phyloP scores from a whole-genome alignment of 169 alveolate species.

The Eimeria acervulina region DNA sequence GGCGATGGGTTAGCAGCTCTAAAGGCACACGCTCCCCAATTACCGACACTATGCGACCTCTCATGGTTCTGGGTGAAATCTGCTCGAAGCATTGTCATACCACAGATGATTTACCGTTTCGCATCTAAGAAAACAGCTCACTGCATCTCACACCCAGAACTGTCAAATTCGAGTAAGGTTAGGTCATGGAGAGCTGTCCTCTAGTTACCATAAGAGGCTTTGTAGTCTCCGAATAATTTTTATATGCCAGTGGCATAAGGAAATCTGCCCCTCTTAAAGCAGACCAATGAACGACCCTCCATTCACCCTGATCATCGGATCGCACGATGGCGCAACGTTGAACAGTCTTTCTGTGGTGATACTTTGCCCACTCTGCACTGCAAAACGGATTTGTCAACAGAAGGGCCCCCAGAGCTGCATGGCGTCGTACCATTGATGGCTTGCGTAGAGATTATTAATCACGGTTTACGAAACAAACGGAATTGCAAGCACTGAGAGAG shows the following conservation, averaged over 20 bases:
- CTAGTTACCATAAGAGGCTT: conserved; percentile 6
- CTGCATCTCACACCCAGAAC: background rate
- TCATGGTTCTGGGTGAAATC: conserved; percentile 46
- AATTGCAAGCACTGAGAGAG: background rate
- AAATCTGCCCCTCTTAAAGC: conserved; percentile 68
- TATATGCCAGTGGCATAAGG: conserved; percentile 38
- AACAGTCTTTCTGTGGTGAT: background rate
- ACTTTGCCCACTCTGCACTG: background rate
- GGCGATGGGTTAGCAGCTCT: conserved; percentile 51
- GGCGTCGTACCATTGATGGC: background rate
- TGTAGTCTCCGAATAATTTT: conserved; percentile 38
- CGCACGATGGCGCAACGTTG: background rate
- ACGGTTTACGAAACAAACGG: background rate
- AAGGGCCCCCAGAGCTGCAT: background rate
- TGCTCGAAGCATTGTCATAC: background rate
- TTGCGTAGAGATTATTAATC: background rate
- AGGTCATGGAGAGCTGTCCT: background rate
- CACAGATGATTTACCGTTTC: background rate
- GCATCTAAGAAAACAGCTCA: background rate
- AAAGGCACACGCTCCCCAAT: conserved; percentile 66
- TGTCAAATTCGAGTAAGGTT: background rate
- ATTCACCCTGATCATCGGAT: conserved; percentile 28
- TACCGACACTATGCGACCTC: conserved; percentile 23
- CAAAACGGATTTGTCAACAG: background rate
- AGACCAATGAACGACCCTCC: conserved; percentile 72